Conservation (phyloP, 2,329 filamentous ascomycete species). For the Fusarium setosum region DNA sequence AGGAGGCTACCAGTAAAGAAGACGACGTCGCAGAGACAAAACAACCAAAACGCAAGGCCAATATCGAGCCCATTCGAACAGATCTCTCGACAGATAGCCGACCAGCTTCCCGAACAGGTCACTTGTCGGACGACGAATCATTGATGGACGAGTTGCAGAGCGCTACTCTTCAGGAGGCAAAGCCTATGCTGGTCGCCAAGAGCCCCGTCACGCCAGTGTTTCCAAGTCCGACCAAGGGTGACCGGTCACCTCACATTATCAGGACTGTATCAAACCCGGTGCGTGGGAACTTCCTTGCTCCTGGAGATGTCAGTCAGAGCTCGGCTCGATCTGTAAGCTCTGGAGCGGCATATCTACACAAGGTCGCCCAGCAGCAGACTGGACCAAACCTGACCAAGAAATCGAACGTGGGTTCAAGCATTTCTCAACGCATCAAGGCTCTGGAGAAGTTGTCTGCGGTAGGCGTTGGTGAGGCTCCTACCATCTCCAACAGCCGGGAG, state of each 20-base stretch:
- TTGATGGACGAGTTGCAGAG: slow-evolving; percentile 88
- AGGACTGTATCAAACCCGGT: slow-evolving; percentile 62
- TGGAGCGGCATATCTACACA: slow-evolving; percentile 66
- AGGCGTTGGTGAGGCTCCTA: slow-evolving; percentile 41
- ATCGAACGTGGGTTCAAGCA: slow-evolving; percentile 86
- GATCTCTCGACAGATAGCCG: slow-evolving; percentile 46
- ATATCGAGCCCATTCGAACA: slow-evolving; percentile 67
- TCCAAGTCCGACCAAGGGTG: slow-evolving; percentile 47
- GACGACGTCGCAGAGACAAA: slow-evolving; percentile 15
- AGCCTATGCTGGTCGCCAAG: slow-evolving; percentile 81
- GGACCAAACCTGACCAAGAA: slow-evolving; percentile 68
- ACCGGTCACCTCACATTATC: slow-evolving; percentile 47
- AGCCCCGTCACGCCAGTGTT: slow-evolving; percentile 81
- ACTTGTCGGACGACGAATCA: slow-evolving; percentile 78
- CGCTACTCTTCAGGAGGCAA: slow-evolving; percentile 86
- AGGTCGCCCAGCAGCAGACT: slow-evolving; percentile 62
- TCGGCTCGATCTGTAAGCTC: slow-evolving; percentile 66
- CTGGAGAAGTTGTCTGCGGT: slow-evolving; percentile 81
- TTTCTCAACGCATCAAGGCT: slow-evolving; percentile 94
- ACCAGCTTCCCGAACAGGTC: slow-evolving; percentile 49
- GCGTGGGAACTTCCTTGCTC: slow-evolving; percentile 57
- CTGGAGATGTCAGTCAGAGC: slow-evolving; percentile 58
- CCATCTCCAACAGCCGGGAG: slow-evolving; percentile 44
- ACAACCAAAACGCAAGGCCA: slow-evolving; percentile 45
- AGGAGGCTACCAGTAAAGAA: slow-evolving; percentile 8